Percentiles rank a stretch among this genome's conserved stretches.
Conservation (phyloP, 2,329 filamentous ascomycete genomes). For the Setomelanomma holmii region DNA sequence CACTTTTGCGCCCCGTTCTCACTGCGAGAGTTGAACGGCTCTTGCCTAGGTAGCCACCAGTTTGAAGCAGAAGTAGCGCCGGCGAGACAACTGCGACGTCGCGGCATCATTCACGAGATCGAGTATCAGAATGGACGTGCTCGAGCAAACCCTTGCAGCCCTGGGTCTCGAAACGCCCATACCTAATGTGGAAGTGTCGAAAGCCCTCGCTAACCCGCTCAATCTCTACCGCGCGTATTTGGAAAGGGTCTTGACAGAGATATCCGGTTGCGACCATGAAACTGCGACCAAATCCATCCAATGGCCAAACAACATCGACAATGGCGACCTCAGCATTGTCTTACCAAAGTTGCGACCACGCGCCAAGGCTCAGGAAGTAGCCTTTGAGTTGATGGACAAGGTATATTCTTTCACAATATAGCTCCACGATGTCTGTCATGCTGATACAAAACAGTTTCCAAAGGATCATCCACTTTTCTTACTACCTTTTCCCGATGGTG, state of each 20-base stretch:
- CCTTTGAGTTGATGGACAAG: constrained; percentile 29
- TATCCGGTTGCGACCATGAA: constrained; percentile 20
- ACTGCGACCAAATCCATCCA: constrained; percentile 35
- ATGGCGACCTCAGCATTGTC: constrained; percentile 36
- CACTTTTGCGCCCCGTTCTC: too few relatives aligned
- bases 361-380: constrained; percentile 22
- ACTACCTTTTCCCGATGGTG: constrained; percentile 65
- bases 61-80: too few relatives aligned
- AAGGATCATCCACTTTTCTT: constrained; percentile 70
- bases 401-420: constrained; percentile 8
- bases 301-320: constrained; percentile 40
- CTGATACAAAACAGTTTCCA: constrained; percentile 62
- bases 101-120: too few relatives aligned
- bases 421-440: not conserved
- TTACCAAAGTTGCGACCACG: constrained; percentile 38
- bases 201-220: constrained; percentile 39
- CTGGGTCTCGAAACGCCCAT: too few relatives aligned
- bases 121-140: too few relatives aligned
- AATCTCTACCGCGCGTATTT: constrained; percentile 34
- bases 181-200: too few relatives aligned
- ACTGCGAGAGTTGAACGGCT: too few relatives aligned
- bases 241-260: constrained; percentile 22
- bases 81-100: too few relatives aligned
- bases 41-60: too few relatives aligned
- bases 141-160: too few relatives aligned